phyloP scores from a whole-genome alignment of 2,329 filamentous ascomycete species.

The Didymella keratinophila region DNA sequence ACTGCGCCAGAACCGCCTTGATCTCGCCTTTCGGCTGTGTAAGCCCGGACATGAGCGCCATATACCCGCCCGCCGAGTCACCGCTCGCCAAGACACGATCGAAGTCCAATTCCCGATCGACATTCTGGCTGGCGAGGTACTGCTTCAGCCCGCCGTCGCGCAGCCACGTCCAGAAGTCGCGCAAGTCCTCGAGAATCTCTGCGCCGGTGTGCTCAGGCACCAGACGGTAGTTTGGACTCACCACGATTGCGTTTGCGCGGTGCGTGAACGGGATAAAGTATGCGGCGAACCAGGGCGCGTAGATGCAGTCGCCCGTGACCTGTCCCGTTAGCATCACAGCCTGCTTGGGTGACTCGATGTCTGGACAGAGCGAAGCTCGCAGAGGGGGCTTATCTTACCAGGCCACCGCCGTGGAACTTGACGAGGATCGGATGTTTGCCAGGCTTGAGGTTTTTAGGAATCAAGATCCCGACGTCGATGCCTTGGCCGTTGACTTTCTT shows the following conservation, averaged over 20 bases:
- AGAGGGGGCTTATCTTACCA: slow-evolving; percentile 41
- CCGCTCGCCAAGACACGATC: slow-evolving; percentile 42
- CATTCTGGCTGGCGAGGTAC: slow-evolving; percentile 24
- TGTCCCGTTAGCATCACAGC: neutral
- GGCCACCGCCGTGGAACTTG: slow-evolving; percentile 56
- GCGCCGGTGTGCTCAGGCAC: slow-evolving; percentile 58
- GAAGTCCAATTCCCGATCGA: slow-evolving; percentile 34
- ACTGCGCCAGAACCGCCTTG: slow-evolving; percentile 37
- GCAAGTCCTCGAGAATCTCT: slow-evolving; percentile 59
- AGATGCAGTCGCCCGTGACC: slow-evolving; percentile 37
- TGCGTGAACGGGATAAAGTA: slow-evolving; percentile 52
- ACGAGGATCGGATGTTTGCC: slow-evolving; percentile 53
- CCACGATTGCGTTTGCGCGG: slow-evolving; percentile 54
- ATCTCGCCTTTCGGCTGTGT: slow-evolving; percentile 30
- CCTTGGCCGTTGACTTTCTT: slow-evolving; percentile 51
- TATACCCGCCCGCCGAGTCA: slow-evolving; percentile 52
- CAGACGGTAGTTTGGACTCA: slow-evolving; percentile 61
- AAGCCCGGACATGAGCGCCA: slow-evolving; percentile 46
- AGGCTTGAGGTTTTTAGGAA: slow-evolving; percentile 48
- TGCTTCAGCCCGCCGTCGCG: slow-evolving; percentile 14
- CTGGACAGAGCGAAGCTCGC: neutral
- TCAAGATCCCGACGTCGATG: slow-evolving; percentile 50
- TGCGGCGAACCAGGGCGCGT: slow-evolving; percentile 40
- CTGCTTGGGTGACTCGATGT: neutral
- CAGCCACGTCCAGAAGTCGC: slow-evolving; percentile 60